phyloP scores from a whole-genome alignment of 2,329 filamentous ascomycete genomes.

The Geosmithia flava region DNA sequence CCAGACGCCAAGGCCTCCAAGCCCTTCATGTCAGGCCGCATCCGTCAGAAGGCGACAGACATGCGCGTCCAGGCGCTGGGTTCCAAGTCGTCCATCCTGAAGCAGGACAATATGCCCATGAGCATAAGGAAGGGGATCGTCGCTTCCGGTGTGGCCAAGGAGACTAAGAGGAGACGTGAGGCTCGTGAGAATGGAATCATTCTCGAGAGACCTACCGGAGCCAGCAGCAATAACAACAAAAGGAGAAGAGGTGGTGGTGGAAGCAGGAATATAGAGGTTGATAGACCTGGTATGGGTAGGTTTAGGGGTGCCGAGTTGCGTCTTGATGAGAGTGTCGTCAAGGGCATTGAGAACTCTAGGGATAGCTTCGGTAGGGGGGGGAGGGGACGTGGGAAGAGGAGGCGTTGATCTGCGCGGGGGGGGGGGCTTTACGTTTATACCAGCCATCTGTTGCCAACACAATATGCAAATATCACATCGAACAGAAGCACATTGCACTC shows the following conservation, averaged over 20 bases:
- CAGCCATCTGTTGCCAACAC: too few species aligned
- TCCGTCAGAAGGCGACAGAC: slow-evolving; percentile 71
- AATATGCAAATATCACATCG: too few species aligned
- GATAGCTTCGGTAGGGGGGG: slow-evolving; percentile 23
- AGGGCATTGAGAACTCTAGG: slow-evolving; percentile 49
- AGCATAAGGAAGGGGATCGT: slow-evolving; percentile 74
- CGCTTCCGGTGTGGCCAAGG: slow-evolving; percentile 50
- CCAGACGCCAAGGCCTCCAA: slow-evolving; percentile 15
- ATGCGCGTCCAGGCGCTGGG: slow-evolving; percentile 73
- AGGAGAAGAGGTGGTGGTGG: slow-evolving; percentile 26
- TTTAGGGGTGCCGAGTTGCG: slow-evolving; percentile 69
- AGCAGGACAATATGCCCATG: slow-evolving; percentile 83
- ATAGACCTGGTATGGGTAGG: slow-evolving; percentile 67
- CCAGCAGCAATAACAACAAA: slow-evolving; percentile 24
- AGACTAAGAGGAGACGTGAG: slow-evolving; percentile 61
- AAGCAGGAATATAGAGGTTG: slow-evolving; percentile 40
- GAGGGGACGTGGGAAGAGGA: slow-evolving; percentile 11
- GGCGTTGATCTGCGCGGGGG: not conserved
- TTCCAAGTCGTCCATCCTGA: slow-evolving; percentile 60
- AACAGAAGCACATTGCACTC: too few species aligned
- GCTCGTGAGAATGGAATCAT: slow-evolving; percentile 87
- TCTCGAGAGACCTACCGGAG: slow-evolving; percentile 48
- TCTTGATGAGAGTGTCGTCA: slow-evolving; percentile 67
- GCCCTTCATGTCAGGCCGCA: slow-evolving; percentile 48
- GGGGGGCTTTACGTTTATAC: too few species aligned